Conservation (phyloP, 306 rosid genomes). For the Vigna radiata region DNA sequence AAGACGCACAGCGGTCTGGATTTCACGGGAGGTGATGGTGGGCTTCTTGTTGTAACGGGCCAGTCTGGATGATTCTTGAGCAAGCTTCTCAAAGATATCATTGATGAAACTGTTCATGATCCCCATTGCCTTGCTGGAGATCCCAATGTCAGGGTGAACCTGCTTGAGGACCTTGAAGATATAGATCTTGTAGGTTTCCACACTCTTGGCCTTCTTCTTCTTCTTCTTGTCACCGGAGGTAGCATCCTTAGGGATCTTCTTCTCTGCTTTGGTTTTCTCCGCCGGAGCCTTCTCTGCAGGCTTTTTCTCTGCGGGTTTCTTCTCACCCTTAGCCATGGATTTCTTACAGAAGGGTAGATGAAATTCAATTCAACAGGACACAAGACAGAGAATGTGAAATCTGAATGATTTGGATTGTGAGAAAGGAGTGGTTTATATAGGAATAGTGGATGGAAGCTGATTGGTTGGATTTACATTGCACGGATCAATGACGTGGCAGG, state of each 20-base stretch:
- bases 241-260: conserved; percentile 49
- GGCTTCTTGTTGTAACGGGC: conserved; percentile 56
- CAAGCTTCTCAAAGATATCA: conserved; percentile 55
- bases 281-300: conserved; percentile 50
- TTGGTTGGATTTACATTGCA: conserved; percentile 18
- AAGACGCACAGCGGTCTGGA: conserved; percentile 56
- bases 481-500: not conserved
- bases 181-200: conserved; percentile 53
- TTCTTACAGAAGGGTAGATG: not conserved
- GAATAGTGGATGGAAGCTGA: conserved; percentile 16
- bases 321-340: conserved; percentile 55
- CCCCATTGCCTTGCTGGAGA: conserved; percentile 61
- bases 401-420: rapidly evolving
- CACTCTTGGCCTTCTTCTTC: conserved; percentile 49
- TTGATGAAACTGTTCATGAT: conserved; percentile 64
- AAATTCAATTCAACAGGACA: too few species aligned
- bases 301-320: conserved; percentile 58
- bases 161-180: conserved; percentile 61
- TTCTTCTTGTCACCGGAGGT: conserved; percentile 40
- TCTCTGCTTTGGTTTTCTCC: conserved; percentile 48
- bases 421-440: conserved; percentile 27
- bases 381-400: not conserved
- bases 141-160: conserved; percentile 61
- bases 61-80: conserved; percentile 48
- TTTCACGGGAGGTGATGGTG: conserved; percentile 57